Base-by-base conservation (phyloP, 2,329 filamentous ascomycete genomes). In the Ilyonectria mors-panacis region DNA sequence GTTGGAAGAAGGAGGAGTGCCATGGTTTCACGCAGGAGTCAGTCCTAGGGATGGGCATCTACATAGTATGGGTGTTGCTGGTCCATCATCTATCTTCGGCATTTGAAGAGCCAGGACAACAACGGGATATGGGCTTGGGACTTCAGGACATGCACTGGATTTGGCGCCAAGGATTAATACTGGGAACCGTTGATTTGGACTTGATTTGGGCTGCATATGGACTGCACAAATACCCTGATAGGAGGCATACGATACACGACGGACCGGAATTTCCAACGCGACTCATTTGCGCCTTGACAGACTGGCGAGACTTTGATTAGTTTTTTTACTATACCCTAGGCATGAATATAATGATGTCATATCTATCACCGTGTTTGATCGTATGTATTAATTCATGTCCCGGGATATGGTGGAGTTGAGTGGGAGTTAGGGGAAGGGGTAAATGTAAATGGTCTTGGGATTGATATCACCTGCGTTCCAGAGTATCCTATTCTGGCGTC, bases 1-100 rank as follows among this genome's bases (percentile, higher is more conserved):
- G 87, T 85, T 13, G 84, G 85, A 1, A 82, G 79, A 73, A 81
- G 87, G 59, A 82, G 86, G 59, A 80, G 76, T 23, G 79, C 79
- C 37, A 83, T 81, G 74, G 76, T 79, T 35, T 72, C 75, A 47
- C 76, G 71, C 56, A 63, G 68, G 53, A 81, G 65, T 21, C 72
- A 68, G 60, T 66, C 55, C 8, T 68, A 69, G 50, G 65, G 56
- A n/a, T 28, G 62, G 33, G 26, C 47, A 47, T 61, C 63, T 50
- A 26, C 26, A 26, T 6, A 26, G 26, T 5, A 50, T 28, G 53
- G 50, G 23, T 57, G 37, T 23, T 60, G 59, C 55, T 60, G 56
- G 2, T 26, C 26, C 26, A 26, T 33, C 39, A 35, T 39, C 28
- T 30, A 9, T 21, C 9, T 21, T 19, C 19, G 28, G 19, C 28